Conservation (phyloP, 208 protist species). For the Zelonia costaricensis region DNA sequence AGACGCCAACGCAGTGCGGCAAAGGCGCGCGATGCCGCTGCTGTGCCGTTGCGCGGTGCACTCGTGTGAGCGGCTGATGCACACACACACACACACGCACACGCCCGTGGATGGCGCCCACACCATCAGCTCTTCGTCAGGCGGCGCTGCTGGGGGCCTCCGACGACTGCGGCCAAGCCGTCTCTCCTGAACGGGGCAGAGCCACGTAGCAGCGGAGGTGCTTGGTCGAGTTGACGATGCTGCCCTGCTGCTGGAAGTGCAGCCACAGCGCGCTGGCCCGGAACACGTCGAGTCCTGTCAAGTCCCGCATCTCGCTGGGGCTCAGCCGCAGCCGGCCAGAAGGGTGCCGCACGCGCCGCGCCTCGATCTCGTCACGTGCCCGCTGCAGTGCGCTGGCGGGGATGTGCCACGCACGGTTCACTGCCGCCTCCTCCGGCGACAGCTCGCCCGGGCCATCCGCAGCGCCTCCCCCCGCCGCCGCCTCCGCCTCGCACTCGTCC, state of each 20-base stretch:
- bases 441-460: neutral
- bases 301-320: conserved; percentile 58
- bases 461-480: neutral
- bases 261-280: conserved; percentile 72
- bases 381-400: conserved; percentile 38
- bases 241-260: conserved; percentile 33
- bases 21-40: too few relatives aligned
- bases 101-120: too few relatives aligned
- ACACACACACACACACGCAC: too few relatives aligned
- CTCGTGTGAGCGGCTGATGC: too few relatives aligned
- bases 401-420: conserved; percentile 63
- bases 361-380: conserved; percentile 34
- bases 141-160: too few relatives aligned
- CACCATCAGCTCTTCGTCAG: too few relatives aligned
- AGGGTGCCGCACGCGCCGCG: conserved; percentile 15
- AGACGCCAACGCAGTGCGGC: too few relatives aligned
- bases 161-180: too few relatives aligned
- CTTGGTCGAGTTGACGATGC: conserved; percentile 34
- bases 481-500: neutral
- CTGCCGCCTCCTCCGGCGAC: conserved; percentile 15
- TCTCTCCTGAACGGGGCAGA: too few relatives aligned
- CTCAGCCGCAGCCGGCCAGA: conserved; percentile 36
- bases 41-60: too few relatives aligned
- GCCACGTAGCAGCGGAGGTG: conserved; percentile 50
- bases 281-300: conserved; percentile 79